Base-by-base conservation (phyloP, 768 basidiomycete species). In the Boletus rubescentipes region DNA sequence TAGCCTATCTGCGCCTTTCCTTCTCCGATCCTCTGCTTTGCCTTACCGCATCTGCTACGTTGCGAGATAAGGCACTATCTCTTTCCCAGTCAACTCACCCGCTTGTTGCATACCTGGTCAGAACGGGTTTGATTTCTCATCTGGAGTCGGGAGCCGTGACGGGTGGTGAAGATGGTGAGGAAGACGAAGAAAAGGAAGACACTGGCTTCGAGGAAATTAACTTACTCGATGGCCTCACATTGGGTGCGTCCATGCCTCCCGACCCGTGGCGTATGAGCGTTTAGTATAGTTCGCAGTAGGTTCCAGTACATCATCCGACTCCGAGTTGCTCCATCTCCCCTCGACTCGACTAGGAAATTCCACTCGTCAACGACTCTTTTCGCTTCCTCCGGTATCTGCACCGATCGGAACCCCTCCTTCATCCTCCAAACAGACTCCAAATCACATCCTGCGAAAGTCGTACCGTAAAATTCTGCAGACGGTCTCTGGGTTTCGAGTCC, bases 401-500 rank as follows among this genome's bases (percentile, higher is more conserved):
- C 74, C 79, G 4, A 59, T 70, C 8, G 65, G 73, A 14, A 75
- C 75, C 0, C 79, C 79, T 7, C 78, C 81, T 4, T 77, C 82
- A 2, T 74, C 76, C 7, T 72, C 78, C 10, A 68, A 75, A 41
- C 77, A 76, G 34, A 71, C 72, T 59, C 76, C 81, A 2, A 82
- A 76, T 31, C 81, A 88, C 1, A 90, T 91, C 0, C 74, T 97
- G 10, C 85, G 91, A 43, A 94, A 93, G 67, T 91, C 92, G 1
- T 94, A 85, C 68, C 81, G 93, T 26, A 87, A 89, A 63, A 86
- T 88, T 1, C 72, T 97, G 16, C 78, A 79, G 41, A 87, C 90
- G 0, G 84, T 87, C 4, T 89, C 90, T 26, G 93, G 92, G 4
- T 89, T 97, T 69, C 80, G 85, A 20, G 89, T 97, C 23, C 85